Conservation (phyloP, 345 rosid genomes). For the Aquilaria malaccensis region DNA sequence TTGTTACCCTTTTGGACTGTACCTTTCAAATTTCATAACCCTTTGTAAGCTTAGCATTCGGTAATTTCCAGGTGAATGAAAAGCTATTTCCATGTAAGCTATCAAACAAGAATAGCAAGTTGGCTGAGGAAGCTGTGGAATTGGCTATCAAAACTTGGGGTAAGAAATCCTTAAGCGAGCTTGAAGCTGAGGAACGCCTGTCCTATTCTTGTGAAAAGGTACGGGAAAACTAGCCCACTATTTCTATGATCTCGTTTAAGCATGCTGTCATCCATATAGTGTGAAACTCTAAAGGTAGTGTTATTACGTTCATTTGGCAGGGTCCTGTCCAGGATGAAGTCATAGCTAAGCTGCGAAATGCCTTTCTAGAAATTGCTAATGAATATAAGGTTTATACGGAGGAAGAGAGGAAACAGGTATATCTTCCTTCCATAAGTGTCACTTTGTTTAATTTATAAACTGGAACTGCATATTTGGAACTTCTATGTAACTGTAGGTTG, state of each 20-base stretch:
- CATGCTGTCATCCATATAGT: slow-evolving; percentile 1
- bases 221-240: not conserved
- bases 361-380: slow-evolving; percentile 60
- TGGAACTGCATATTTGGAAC: slow-evolving; percentile 10
- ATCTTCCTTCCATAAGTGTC: not conserved
- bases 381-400: slow-evolving; percentile 80
- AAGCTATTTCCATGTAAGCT: slow-evolving; percentile 80
- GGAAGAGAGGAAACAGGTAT: slow-evolving; percentile 85
- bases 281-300: not conserved
- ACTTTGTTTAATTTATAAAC: slow-evolving; percentile 13
- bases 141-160: slow-evolving; percentile 84
- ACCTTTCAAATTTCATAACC: too few species aligned
- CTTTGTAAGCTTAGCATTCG: slow-evolving; percentile 3
- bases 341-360: slow-evolving; percentile 67
- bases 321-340: slow-evolving; percentile 94
- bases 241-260: not conserved
- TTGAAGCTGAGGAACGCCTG: slow-evolving; percentile 90
- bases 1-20: not conserved
- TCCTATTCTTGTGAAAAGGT: slow-evolving; percentile 98
- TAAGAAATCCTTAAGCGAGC: slow-evolving; percentile 74
- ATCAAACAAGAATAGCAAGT: slow-evolving; percentile 50
- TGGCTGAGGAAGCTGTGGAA: slow-evolving; percentile 86
- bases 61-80: slow-evolving; percentile 61
- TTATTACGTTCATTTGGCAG: slow-evolving; percentile 26
- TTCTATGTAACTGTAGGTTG: slow-evolving; percentile 47